Conservation (phyloP, 441 rosid species). For the Pelargonium australe region DNA sequence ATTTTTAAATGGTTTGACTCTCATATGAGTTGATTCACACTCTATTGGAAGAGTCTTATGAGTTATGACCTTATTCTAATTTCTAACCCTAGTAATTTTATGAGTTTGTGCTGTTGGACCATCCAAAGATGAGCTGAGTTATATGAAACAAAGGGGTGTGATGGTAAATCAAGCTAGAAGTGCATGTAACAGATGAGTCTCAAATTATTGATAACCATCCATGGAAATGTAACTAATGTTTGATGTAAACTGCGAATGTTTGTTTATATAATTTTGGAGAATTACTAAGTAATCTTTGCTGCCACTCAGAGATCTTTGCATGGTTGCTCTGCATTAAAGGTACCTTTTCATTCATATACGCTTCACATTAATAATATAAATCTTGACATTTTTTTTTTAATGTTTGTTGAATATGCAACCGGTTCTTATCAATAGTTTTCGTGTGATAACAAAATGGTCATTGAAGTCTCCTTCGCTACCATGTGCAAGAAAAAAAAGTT, state of each 20-base stretch:
- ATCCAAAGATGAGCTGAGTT: background rate
- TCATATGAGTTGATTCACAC: conserved; percentile 40
- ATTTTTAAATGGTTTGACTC: conserved; percentile 86
- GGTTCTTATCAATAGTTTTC: background rate
- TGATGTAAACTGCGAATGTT: too few relatives aligned
- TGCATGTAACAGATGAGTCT: too few relatives aligned
- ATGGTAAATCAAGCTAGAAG: background rate
- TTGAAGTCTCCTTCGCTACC: conserved; percentile 4
- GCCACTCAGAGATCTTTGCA: too few relatives aligned
- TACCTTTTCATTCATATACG: too few relatives aligned
- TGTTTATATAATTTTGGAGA: too few relatives aligned
- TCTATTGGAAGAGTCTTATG: conserved; percentile 7
- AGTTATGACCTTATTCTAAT: background rate
- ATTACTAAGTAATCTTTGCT: too few relatives aligned
- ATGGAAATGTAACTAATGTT: too few relatives aligned
- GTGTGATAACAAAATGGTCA: background rate
- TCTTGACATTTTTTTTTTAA: too few relatives aligned
- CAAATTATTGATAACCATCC: too few relatives aligned
- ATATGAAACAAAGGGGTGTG: background rate
- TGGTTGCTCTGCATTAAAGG: too few relatives aligned
- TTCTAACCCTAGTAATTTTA: background rate
- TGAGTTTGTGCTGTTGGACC: background rate
- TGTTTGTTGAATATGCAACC: too few relatives aligned
- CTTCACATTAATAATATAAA: too few relatives aligned
- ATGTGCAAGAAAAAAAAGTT: background rate